Percentiles rank a stretch among this genome's conserved stretches.
Evolutionary conservation across 495 filamentous ascomycete genomes (phyloP).

Genomic region (Talaromyces adpressus): DNA sequence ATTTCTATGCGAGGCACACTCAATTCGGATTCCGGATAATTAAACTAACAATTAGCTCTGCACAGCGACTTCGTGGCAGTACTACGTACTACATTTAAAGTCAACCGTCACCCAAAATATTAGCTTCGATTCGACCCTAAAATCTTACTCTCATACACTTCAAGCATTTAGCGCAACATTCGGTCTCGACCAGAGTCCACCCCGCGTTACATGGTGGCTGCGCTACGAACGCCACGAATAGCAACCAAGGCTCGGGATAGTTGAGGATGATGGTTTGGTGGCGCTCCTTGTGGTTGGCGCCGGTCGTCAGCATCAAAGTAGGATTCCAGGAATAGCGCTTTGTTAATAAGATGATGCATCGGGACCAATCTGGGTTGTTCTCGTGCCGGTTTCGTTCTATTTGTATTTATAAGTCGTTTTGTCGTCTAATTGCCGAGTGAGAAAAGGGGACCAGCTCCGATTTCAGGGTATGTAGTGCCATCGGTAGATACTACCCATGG

Average conservation of each 20-base stretch:
- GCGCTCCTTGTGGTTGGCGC: background rate
- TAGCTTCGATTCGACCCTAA: background rate
- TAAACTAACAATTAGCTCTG: background rate
- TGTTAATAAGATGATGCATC: background rate
- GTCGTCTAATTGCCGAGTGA: background rate
- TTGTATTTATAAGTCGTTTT: background rate
- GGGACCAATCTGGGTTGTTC: background rate
- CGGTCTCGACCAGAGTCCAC: background rate
- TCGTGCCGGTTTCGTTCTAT: background rate
- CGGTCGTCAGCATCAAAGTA: background rate
- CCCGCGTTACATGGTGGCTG: constrained; percentile 6
- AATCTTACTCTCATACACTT: background rate
- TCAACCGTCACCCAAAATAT: background rate
- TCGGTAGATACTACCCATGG: background rate
- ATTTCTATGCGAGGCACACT: background rate
- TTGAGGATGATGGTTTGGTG: background rate
- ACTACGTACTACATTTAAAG: background rate
- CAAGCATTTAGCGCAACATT: background rate
- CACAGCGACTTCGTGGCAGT: background rate
- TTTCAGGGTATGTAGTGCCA: background rate
- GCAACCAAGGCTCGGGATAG: constrained; percentile 1
- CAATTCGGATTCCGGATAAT: background rate
- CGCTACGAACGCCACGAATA: constrained; percentile 2
- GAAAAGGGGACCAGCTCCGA: background rate
- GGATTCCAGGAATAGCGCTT: background rate